Evolutionary conservation across 192 early-diverging fungal species (phyloP), one percentile per base, ranked within the genome.

Genomic region (Backusella mclennaniae): DNA sequence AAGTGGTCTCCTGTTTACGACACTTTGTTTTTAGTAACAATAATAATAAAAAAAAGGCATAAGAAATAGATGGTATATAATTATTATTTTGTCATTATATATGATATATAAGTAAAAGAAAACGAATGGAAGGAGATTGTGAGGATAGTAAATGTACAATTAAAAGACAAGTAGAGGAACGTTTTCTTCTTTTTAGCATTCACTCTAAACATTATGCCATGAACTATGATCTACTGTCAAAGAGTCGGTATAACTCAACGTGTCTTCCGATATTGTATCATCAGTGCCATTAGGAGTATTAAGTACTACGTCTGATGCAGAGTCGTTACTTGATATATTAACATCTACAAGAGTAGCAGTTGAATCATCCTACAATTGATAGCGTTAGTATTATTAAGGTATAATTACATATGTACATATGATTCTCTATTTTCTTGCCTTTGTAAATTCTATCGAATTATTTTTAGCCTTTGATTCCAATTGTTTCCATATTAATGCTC

Each of bases 391-490:
- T 11, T 21, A 21, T 56, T 56, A 56, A 9, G 7, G n/a, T 56
- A 44, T 23, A 53, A n/a, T 53, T 53, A 53, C n/a, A 53, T n/a
- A n/a, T 56, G 11, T 56, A 63, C 8, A 26, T 23, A 14, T 26
- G 53, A 29, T 29, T 63, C 26, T 63, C n/a, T 21, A 23, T 56
- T 9, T 63, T 49, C 46, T 63, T 63, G 29, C 56, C 7, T 63
- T 63, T 63, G 56, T 63, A 29, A 63, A 63, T 63, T 63, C 56
- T 12, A 63, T 29, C 7, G 23, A 1, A 26, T 63, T 63, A 8
- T 9, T 26, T 26, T 63, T 63, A 38, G 68, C 68, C 68, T 69
- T 69, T 69, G 35, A 35, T 38, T 69, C 68, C 19, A 69, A 14
- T 41, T 39, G 35, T 23, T 69, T 69, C 68, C 68, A 69, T 23